Evolutionary conservation across 805 yeast species (phyloP).

Genomic region (Komagataella phaffii): DNA sequence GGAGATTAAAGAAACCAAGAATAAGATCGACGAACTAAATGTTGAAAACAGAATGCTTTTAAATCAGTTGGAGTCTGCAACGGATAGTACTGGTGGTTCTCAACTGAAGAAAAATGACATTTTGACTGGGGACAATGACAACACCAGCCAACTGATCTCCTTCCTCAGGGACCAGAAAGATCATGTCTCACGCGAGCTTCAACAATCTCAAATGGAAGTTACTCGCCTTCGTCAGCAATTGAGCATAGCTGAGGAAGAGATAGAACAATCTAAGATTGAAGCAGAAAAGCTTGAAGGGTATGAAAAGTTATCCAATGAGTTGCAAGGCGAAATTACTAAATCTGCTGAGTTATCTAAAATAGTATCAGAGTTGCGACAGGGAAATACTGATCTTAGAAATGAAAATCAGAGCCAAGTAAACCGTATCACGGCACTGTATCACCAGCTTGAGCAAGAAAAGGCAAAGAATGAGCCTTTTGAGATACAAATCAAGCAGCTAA

Average conservation of each 20-base stretch:
- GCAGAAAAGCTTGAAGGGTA: constrained; percentile 16
- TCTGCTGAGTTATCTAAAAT: constrained; percentile 43
- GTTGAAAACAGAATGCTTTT: constrained; percentile 58
- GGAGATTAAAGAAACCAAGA: constrained; percentile 29
- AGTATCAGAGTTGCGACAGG: constrained; percentile 50
- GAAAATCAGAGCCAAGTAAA: constrained; percentile 24
- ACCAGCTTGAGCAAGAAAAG: constrained; percentile 17
- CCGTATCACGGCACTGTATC: constrained; percentile 25
- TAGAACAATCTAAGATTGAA: constrained; percentile 38
- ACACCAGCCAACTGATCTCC: constrained; percentile 38
- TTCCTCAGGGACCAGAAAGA: constrained; percentile 70
- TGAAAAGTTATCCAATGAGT: constrained; percentile 13
- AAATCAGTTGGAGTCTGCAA: constrained; percentile 41
- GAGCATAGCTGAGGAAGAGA: constrained; percentile 30
- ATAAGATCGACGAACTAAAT: constrained; percentile 39
- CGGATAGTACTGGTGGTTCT: constrained; percentile 4
- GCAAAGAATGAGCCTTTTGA: constrained; percentile 28
- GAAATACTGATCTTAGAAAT: constrained; percentile 48
- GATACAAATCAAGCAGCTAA: constrained; percentile 7
- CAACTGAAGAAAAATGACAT: neutral
- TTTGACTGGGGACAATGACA: constrained; percentile 12
- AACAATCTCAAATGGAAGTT: constrained; percentile 42
- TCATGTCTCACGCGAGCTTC: neutral
- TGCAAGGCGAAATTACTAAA: constrained; percentile 28
- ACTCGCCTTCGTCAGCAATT: constrained; percentile 38